These are phyloP conservation scores for Striga hermonthica DNA, from an alignment of 305 asterid genomes.

Conservation along the genomic window DNA sequence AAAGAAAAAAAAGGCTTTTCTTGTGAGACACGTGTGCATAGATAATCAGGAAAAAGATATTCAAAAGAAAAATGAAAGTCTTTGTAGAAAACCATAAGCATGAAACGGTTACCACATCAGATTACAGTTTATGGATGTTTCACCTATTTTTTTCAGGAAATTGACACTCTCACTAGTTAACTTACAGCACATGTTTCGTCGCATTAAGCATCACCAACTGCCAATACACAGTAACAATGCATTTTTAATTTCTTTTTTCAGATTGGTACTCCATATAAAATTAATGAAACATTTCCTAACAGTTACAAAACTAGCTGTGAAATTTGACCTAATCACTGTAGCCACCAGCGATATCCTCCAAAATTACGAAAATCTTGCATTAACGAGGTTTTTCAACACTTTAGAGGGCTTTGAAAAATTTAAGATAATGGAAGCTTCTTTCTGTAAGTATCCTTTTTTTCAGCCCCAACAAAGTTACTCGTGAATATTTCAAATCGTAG, in stretches of 20 bases:
- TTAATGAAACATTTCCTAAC: not conserved
- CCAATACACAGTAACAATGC: too few species aligned
- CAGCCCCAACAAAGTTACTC: not conserved
- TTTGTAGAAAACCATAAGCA: too few species aligned
- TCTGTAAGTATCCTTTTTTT: not conserved
- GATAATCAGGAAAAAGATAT: not conserved
- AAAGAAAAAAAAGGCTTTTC: too few species aligned
- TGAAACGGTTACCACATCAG: too few species aligned
- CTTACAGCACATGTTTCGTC: too few species aligned
- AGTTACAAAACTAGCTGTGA: not conserved
- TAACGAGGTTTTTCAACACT: not conserved
- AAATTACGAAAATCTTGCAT: not conserved
- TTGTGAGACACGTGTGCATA: too few species aligned
- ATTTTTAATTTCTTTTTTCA: not conserved
- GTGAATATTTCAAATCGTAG: not conserved
- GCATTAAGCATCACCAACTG: too few species aligned
- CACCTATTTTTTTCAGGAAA: too few species aligned
- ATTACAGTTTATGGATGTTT: too few species aligned
- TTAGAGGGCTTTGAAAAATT: not conserved
- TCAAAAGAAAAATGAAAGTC: not conserved
- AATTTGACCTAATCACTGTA: not conserved
- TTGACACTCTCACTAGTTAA: too few species aligned
- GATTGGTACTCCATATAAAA: not conserved
- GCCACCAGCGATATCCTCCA: not conserved
- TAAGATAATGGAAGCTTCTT: not conserved